Conservation (phyloP, 768 basidiomycete genomes). For the Rhizopogon sp. region DNA sequence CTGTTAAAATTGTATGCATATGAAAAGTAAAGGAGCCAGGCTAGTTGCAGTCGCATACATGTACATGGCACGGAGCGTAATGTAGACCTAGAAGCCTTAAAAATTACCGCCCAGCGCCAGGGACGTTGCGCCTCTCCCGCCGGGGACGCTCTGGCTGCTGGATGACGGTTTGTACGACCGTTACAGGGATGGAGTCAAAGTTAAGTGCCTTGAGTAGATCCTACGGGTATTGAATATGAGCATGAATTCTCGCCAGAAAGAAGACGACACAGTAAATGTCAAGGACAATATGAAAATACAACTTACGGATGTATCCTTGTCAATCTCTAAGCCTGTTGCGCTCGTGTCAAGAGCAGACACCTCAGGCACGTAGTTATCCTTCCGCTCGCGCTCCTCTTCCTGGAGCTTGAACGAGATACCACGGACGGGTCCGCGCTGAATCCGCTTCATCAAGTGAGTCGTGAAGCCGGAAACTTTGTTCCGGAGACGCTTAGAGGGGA, state of each 20-base stretch:
- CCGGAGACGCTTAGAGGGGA: conserved; percentile 97
- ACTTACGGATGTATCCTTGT: conserved; percentile 89
- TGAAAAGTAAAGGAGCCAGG: not conserved
- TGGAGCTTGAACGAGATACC: conserved; percentile 99
- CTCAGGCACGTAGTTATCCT: conserved; percentile 99
- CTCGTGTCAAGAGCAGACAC: conserved; percentile 90
- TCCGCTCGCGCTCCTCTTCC: conserved; percentile 98
- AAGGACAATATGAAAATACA: not conserved
- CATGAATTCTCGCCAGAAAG: not conserved
- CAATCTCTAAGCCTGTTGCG: conserved; percentile 75
- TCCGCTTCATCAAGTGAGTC: conserved; percentile 99
- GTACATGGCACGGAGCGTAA: conserved; percentile 11
- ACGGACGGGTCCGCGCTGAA: conserved; percentile 95
- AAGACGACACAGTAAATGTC: not conserved
- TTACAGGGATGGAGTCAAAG: conserved; percentile 82
- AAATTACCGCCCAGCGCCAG: conserved; percentile 64
- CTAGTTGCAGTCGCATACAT: conserved; percentile 1
- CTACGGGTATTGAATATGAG: conserved; percentile 31
- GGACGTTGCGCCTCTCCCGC: conserved; percentile 74
- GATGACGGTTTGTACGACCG: conserved; percentile 58
- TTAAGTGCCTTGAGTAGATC: conserved; percentile 87
- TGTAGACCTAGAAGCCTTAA: conserved; percentile 2
- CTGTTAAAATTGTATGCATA: not conserved
- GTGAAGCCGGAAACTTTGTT: conserved; percentile 99
- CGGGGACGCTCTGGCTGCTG: conserved; percentile 68